These are phyloP conservation scores for Pyrenula aspistea DNA, from an alignment of 495 filamentous ascomycete species.

Conservation along the genomic window DNA sequence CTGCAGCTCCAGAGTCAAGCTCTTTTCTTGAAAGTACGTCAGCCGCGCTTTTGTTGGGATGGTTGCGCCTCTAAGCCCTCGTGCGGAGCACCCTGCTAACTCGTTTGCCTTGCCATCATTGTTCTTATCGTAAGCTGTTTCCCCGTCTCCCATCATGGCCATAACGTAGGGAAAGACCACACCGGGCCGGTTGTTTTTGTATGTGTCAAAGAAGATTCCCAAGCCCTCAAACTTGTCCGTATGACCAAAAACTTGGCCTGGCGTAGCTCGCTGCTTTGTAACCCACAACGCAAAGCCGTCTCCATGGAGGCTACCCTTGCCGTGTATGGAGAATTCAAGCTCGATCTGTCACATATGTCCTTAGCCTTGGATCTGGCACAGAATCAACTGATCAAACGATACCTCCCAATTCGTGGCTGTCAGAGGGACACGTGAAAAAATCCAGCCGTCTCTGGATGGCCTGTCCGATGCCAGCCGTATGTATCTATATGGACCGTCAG, in stretches of 20 bases:
- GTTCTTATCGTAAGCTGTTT: constrained; percentile 80
- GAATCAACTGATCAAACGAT: not conserved
- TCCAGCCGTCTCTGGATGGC: constrained; percentile 79
- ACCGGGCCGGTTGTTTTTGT: constrained; percentile 98
- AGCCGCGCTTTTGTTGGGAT: constrained; percentile 75
- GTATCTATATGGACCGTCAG: constrained; percentile 42
- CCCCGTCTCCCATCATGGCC: constrained; percentile 93
- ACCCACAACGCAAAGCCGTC: constrained; percentile 99
- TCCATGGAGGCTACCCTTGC: constrained; percentile 75
- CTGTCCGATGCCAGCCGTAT: constrained; percentile 85
- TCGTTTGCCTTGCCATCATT: constrained; percentile 93
- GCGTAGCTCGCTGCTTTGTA: constrained; percentile 76
- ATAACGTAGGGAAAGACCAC: constrained; percentile 95
- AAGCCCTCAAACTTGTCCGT: constrained; percentile 87
- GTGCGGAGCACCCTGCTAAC: constrained; percentile 83
- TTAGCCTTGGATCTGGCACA: not conserved
- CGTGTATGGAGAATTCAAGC: constrained; percentile 86
- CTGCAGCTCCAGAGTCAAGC: constrained; percentile 78
- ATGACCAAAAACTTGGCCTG: constrained; percentile 79
- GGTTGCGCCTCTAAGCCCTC: constrained; percentile 69
- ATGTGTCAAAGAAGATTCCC: constrained; percentile 96
- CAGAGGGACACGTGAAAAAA: constrained; percentile 86
- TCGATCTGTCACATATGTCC: constrained; percentile 49
- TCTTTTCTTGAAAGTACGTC: constrained; percentile 95
- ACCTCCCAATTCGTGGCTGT: constrained; percentile 99